phyloP scores from a whole-genome alignment of 768 basidiomycete genomes.

The Peribolospora baueri region DNA sequence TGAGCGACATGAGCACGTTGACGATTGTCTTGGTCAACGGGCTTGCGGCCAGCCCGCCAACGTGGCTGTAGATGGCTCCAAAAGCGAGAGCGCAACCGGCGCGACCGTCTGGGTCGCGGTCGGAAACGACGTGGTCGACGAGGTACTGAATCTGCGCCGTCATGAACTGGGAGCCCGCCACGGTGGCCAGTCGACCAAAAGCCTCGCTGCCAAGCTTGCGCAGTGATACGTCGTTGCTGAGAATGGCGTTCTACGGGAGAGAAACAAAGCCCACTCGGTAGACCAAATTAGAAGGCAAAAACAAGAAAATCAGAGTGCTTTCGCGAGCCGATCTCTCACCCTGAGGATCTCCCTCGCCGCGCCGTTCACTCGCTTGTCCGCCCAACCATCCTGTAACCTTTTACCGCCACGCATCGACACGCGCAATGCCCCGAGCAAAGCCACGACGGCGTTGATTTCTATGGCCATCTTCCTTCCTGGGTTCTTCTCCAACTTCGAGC shows the following conservation, averaged over 20 bases:
- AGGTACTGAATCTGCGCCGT: slow-evolving; percentile 67
- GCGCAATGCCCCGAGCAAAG: slow-evolving; percentile 44
- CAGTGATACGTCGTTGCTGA: slow-evolving; percentile 43
- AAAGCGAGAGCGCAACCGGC: slow-evolving; percentile 86
- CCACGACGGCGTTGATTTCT: slow-evolving; percentile 50
- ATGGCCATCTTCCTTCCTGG: slow-evolving; percentile 65
- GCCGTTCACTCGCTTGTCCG: neutral
- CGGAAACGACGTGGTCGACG: slow-evolving; percentile 79
- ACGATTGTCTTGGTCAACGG: slow-evolving; percentile 86
- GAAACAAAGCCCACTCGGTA: neutral
- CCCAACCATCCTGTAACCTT: too few relatives aligned
- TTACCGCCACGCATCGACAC: neutral
- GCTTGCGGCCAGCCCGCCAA: slow-evolving; percentile 83
- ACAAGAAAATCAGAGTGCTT: slow-evolving; percentile 12
- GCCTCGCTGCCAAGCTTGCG: slow-evolving; percentile 63
- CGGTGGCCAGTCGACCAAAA: slow-evolving; percentile 59
- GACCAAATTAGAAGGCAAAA: neutral
- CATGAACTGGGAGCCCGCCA: slow-evolving; percentile 62
- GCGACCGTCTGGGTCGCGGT: slow-evolving; percentile 71
- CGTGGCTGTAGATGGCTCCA: slow-evolving; percentile 69
- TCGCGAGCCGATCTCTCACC: slow-evolving; percentile 14
- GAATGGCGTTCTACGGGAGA: neutral
- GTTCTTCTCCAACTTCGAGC: slow-evolving; percentile 64
- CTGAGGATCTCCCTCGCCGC: slow-evolving; percentile 6
- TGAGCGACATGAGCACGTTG: slow-evolving; percentile 78